A percentile compares a stretch with the other conserved stretches of the same genome.
Conservation (phyloP, 2,329 filamentous ascomycete genomes). For the Emergomyces pasteurianus region DNA sequence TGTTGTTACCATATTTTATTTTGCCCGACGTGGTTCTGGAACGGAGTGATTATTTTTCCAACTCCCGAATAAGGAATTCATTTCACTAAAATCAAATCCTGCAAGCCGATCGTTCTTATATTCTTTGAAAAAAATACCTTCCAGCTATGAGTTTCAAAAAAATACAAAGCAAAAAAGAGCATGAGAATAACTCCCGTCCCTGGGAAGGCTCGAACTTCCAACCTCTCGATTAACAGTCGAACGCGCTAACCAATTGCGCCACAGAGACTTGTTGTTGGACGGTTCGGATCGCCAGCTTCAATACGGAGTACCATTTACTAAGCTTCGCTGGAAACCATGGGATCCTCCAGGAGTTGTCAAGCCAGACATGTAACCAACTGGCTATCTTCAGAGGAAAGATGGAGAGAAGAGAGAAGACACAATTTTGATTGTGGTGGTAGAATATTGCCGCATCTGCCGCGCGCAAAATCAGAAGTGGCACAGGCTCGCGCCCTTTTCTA, state of each 20-base stretch:
- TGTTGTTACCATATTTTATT: no score
- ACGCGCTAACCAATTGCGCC: constrained; percentile 8
- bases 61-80: no score
- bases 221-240: constrained; percentile 17
- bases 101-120: not conserved
- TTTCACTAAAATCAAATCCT: no score
- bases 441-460: no score
- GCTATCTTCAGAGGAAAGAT: no score
- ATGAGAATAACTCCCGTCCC: constrained; percentile 16
- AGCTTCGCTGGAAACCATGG: not conserved
- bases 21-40: not conserved
- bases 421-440: no score
- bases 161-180: not conserved
- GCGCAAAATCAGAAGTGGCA: no score
- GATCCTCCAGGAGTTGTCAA: no score
- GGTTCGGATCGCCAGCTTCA: not conserved
- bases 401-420: no score
- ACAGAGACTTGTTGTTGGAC: constrained; percentile 2
- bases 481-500: no score
- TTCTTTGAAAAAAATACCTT: not conserved
- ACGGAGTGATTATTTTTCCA: no score
- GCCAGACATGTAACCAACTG: no score
- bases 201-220: constrained; percentile 32
- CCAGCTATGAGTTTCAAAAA: not conserved
- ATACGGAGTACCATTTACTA: not conserved